Evolutionary conservation across 805 yeast species (phyloP).

Genomic region (Ogataea nitratoaversa): DNA sequence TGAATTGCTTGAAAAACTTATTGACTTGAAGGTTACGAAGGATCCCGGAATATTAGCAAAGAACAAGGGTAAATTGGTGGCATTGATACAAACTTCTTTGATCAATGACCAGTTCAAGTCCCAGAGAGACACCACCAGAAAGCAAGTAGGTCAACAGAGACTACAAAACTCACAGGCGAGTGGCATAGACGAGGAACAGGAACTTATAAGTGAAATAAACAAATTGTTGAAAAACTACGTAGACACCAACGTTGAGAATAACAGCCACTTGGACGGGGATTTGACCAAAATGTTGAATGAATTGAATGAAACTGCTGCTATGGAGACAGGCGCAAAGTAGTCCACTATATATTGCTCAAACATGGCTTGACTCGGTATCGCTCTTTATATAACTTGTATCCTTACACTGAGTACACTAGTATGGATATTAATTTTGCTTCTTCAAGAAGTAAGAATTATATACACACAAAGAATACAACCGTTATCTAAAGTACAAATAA

Average conservation of each 20-base stretch:
- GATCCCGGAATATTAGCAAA: constrained; percentile 44
- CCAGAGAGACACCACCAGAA: background rate
- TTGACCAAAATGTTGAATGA: constrained; percentile 8
- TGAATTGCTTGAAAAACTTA: constrained; percentile 36
- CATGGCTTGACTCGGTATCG: no score
- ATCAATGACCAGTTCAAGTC: constrained; percentile 24
- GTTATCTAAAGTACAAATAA: no score
- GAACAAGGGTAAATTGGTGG: constrained; percentile 48
- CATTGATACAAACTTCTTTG: constrained; percentile 49
- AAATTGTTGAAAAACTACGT: constrained; percentile 17
- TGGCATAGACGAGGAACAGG: constrained; percentile 12
- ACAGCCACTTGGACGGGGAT: constrained; percentile 10
- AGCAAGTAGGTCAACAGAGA: no score
- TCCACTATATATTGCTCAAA: no score
- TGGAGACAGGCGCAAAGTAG: no score
- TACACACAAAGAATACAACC: no score
- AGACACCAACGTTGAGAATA: constrained; percentile 12
- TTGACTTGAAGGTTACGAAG: constrained; percentile 41
- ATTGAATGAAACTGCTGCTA: constrained; percentile 7
- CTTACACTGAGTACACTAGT: no score
- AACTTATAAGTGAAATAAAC: constrained; percentile 17
- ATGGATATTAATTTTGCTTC: no score
- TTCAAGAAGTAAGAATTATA: no score
- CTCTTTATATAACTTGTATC: no score
- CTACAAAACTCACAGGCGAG: background rate